Conservation (phyloP, 2,329 filamentous ascomycete genomes). For the Cladosporium sp. region DNA sequence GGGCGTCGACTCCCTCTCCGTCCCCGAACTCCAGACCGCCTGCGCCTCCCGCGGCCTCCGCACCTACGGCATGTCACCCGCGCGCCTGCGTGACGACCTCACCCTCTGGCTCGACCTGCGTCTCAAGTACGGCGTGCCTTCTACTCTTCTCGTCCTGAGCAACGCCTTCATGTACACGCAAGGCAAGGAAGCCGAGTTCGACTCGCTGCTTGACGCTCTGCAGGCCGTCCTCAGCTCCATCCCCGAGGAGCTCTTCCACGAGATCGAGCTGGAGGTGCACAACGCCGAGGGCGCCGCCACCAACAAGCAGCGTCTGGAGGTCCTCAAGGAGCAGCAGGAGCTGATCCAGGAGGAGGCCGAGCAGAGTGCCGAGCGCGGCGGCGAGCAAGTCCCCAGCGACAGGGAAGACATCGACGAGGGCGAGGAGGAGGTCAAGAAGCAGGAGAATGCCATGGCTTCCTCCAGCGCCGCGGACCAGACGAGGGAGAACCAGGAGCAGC, state of each 20-base stretch:
- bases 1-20: constrained; percentile 87
- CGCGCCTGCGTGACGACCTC: constrained; percentile 78
- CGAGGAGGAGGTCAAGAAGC: constrained; percentile 11
- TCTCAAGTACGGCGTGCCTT: constrained; percentile 90
- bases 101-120: constrained; percentile 91
- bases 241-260: constrained; percentile 97
- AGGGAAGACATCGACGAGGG: constrained; percentile 83
- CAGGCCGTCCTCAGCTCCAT: constrained; percentile 90
- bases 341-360: constrained; percentile 95
- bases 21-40: constrained; percentile 84
- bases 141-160: constrained; percentile 87
- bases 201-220: constrained; percentile 85
- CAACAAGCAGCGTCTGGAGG: constrained; percentile 97
- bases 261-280: constrained; percentile 97
- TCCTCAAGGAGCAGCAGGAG: constrained; percentile 96
- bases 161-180: constrained; percentile 97
- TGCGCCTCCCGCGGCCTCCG: constrained; percentile 87
- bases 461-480: constrained; percentile 1
- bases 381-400: constrained; percentile 52
- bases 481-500: background rate
- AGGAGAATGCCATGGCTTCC: constrained; percentile 8
- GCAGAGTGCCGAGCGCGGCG: constrained; percentile 66
- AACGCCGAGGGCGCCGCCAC: constrained; percentile 94
- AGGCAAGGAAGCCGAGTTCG: constrained; percentile 74
- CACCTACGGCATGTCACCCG: constrained; percentile 86